Evolutionary conservation across 1,284 basidiomycete species (phyloP), one percentile per base, ranked within the genome.

Genomic region (Boletus semigastroideus): DNA sequence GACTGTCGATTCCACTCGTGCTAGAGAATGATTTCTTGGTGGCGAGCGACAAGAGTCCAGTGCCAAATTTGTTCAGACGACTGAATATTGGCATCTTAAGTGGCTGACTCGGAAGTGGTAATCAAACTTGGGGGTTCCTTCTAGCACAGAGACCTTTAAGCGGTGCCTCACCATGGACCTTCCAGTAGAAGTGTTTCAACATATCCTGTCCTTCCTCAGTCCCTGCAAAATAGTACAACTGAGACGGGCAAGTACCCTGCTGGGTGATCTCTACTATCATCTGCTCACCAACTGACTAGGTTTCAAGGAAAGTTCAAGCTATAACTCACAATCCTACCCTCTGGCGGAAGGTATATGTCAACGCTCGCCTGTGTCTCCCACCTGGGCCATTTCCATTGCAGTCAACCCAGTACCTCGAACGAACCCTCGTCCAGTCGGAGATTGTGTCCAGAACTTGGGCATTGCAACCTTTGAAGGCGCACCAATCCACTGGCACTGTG

Each of bases 1-100:
- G 68, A 44, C 67, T 68, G 31, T 70, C 65, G 33, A 67, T n/a
- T 28, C 46, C 34, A 36, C 48, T 37, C 25, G 25, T 25, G 10
- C 48, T 53, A 28, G 61, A 53, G 20, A 52, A 45, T 7, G 61
- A 16, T 37, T 54, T 60, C 19, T 4, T 25, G 25, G 56, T 48
- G 22, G 48, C 48, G n/a, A 65, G 25, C 2, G 67, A 69, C 42
- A 52, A 46, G n/a, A 67, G 22, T 4, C 61, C 52, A n/a, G 52
- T 54, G 16, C 59, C 55, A 17, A 54, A 33, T 42, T 59, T 53
- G n/a, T n/a, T n/a, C n/a, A n/a, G 25, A 25, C 25, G 25, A 25
- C 25, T 25, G 25, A 25, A 25, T 7, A 25, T 25, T 25, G 25
- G 25, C 25, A 7, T 25, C 25, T 25, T 25, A 25, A 7, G 1